Percentiles rank a stretch among this genome's conserved stretches.
phyloP scores from a whole-genome alignment of 345 rosid species.

The Arabidopsis thaliana region DNA sequence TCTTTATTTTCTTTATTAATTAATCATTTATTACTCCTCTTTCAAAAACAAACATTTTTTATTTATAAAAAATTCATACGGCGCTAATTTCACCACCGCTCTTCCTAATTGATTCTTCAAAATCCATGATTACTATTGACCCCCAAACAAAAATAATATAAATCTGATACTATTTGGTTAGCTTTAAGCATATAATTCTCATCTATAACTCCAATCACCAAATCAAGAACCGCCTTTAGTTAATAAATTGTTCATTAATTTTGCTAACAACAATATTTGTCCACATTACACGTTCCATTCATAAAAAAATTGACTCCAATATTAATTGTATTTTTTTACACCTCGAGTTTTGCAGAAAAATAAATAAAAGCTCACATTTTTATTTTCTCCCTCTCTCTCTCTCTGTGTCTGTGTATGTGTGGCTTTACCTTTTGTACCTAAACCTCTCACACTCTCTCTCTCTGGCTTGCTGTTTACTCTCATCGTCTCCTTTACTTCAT shows the following conservation, averaged over 20 bases:
- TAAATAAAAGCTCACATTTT: constrained; percentile 26
- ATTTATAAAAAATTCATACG: neutral
- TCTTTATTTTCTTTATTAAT: constrained; percentile 1
- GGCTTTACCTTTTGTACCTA: constrained; percentile 48
- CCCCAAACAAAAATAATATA: neutral
- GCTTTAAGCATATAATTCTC: neutral
- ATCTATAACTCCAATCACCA: neutral
- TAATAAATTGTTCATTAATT: neutral
- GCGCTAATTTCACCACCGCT: constrained; percentile 29
- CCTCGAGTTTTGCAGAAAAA: constrained; percentile 42
- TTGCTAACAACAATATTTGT: constrained; percentile 39
- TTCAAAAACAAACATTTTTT: constrained; percentile 5
- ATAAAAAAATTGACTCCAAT: constrained; percentile 11
- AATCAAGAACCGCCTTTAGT: neutral
- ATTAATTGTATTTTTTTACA: neutral
- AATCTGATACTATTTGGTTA: too few species aligned
- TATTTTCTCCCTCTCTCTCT: neutral
- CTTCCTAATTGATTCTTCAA: constrained; percentile 1
- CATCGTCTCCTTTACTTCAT: constrained; percentile 9
- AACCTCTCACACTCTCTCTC: constrained; percentile 34
- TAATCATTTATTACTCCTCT: constrained; percentile 11
- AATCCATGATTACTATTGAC: neutral
- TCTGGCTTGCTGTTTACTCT: constrained; percentile 5
- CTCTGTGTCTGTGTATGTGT: constrained; percentile 32
- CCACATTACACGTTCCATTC: neutral